Percentiles rank a stretch among this genome's conserved stretches.
phyloP scores from a whole-genome alignment of 129 eudicot genomes.

The Pittosporum tobira region DNA sequence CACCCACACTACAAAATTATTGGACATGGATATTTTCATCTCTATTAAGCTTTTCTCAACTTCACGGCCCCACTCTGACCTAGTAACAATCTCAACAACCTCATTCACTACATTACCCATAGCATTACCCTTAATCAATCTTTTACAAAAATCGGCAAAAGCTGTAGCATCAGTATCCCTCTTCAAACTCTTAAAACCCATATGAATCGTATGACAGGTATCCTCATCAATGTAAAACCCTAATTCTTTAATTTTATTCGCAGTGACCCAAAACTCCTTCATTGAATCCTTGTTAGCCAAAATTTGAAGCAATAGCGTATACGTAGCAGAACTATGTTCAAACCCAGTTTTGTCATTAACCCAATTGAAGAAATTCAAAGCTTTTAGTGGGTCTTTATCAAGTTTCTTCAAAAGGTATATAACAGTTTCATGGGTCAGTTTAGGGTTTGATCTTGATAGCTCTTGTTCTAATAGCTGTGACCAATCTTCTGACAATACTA shows the following conservation, averaged over 20 bases:
- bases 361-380: slow-evolving; percentile 60
- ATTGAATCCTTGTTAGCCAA: slow-evolving; percentile 41
- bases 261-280: slow-evolving; percentile 56
- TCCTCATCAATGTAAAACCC: slow-evolving; percentile 63
- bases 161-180: slow-evolving; percentile 37
- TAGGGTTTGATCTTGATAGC: slow-evolving; percentile 25
- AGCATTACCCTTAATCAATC: slow-evolving; percentile 36
- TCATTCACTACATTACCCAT: slow-evolving; percentile 36
- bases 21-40: slow-evolving; percentile 35
- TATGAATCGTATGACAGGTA: slow-evolving; percentile 25
- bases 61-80: slow-evolving; percentile 37
- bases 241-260: slow-evolving; percentile 54
- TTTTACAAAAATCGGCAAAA: slow-evolving; percentile 40
- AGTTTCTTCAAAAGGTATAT: slow-evolving; percentile 53
- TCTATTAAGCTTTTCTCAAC: slow-evolving; percentile 44
- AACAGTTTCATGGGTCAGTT: slow-evolving; percentile 68
- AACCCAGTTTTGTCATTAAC: slow-evolving; percentile 37
- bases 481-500: slow-evolving; percentile 45
- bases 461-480: slow-evolving; percentile 34
- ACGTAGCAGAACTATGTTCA: slow-evolving; percentile 47
- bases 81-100: slow-evolving; percentile 31
- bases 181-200: slow-evolving; percentile 28
- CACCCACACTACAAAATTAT: slow-evolving; percentile 52
- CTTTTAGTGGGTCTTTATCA: slow-evolving; percentile 47
- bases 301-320: slow-evolving; percentile 49